Percentiles rank a stretch among this genome's conserved stretches.
These are phyloP conservation scores for Gardenia jasminoides DNA, from an alignment of 257 asterid species.

Conservation along the genomic window DNA sequence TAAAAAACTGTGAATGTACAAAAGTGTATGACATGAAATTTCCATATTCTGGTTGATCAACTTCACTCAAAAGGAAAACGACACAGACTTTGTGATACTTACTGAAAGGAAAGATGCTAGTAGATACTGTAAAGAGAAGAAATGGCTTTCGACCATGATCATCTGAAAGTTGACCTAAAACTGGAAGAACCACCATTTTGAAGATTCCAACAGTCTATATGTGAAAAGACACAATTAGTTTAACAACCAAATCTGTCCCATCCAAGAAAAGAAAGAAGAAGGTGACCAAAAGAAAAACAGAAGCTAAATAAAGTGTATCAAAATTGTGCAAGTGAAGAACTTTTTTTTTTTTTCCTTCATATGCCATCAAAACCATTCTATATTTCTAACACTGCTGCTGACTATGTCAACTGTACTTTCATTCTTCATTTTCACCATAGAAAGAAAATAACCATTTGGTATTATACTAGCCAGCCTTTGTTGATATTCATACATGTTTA, in stretches of 20 bases:
- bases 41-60: background rate
- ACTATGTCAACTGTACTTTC: background rate
- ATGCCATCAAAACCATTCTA: background rate
- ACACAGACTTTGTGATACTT: slow-evolving; percentile 13
- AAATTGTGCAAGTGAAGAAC: background rate
- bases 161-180: slow-evolving; percentile 89
- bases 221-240: slow-evolving; percentile 3
- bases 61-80: background rate
- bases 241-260: background rate
- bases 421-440: no score
- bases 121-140: slow-evolving; percentile 74
- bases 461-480: no score
- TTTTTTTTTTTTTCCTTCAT: background rate
- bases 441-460: no score
- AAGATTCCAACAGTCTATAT: slow-evolving; percentile 78
- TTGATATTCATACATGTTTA: no score
- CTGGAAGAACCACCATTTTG: slow-evolving; percentile 86
- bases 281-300: background rate
- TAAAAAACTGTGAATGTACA: no score
- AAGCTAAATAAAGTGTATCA: background rate
- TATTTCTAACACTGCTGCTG: background rate
- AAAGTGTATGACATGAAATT: background rate
- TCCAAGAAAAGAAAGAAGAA: background rate
- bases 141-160: slow-evolving; percentile 90
- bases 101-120: slow-evolving; percentile 81